Percentiles rank a stretch among this genome's conserved stretches.
Conservation (phyloP, 257 asterid species). For the Knoxia roxburghii region DNA sequence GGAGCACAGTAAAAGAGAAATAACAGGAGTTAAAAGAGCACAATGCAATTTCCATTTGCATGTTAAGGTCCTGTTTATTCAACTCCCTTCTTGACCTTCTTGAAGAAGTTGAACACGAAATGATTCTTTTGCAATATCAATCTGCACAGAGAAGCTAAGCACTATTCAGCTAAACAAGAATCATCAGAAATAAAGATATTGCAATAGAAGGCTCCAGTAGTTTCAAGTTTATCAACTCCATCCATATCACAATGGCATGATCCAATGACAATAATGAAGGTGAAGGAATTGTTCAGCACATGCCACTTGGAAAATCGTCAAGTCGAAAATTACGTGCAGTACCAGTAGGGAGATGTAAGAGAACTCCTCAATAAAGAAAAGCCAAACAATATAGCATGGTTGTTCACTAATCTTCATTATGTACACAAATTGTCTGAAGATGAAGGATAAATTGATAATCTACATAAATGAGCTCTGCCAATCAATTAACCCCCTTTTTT, state of each 20-base stretch:
- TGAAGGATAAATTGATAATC: not conserved
- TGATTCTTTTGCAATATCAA: not conserved
- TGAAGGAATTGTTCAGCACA: not conserved
- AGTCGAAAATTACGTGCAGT: not conserved
- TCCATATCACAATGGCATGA: not conserved
- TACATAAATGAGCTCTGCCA: not conserved
- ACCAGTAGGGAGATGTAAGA: no score
- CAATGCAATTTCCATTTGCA: not conserved
- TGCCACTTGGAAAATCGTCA: not conserved
- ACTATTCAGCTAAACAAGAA: not conserved
- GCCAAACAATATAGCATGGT: not conserved
- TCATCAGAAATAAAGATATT: not conserved
- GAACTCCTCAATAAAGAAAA: not conserved
- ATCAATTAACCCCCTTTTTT: no score
- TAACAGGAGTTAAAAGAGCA: not conserved
- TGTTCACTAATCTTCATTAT: not conserved
- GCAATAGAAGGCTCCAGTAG: not conserved
- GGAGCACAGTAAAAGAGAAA: not conserved
- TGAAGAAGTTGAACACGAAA: not conserved
- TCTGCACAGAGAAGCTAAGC: not conserved
- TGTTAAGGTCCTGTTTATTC: not conserved
- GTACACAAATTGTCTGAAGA: not conserved
- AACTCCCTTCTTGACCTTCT: not conserved
- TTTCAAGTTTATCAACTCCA: not conserved
- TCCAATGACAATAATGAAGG: not conserved